A percentile compares a stretch with the other conserved stretches of the same genome.
Conservation (phyloP, 2,329 filamentous ascomycete genomes). For the Fusarium buharicum region DNA sequence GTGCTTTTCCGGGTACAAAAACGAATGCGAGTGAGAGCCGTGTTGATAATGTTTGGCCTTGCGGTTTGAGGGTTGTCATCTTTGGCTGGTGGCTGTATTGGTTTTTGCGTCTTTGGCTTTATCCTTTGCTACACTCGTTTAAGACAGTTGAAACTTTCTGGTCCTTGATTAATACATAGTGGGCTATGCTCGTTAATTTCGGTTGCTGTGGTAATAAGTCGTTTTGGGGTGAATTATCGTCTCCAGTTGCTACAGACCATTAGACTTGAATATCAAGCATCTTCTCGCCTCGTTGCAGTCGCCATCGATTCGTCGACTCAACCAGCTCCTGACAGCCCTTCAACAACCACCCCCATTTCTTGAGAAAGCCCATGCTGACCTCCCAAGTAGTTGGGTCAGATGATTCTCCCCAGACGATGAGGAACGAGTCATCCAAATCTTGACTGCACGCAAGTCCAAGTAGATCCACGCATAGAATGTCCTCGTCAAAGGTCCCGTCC, state of each 20-base stretch:
- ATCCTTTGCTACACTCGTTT: constrained; percentile 12
- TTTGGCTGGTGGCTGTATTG: background rate
- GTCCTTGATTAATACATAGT: background rate
- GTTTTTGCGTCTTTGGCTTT: background rate
- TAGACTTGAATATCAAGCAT: constrained; percentile 24
- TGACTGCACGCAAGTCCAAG: constrained; percentile 9
- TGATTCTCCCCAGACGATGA: constrained; percentile 62
- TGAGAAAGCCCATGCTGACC: constrained; percentile 55
- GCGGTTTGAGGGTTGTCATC: background rate
- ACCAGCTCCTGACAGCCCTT: constrained; percentile 52
- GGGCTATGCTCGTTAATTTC: background rate
- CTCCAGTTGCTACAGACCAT: background rate
- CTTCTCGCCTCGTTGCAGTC: constrained; percentile 37
- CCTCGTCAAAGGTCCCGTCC: constrained; percentile 31
- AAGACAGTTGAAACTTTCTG: background rate
- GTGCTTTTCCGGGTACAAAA: background rate
- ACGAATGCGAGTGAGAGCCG: background rate
- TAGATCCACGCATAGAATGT: constrained; percentile 38
- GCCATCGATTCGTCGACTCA: constrained; percentile 52
- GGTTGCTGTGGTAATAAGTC: background rate
- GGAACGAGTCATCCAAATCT: constrained; percentile 20
- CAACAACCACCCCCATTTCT: constrained; percentile 57
- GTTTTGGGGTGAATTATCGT: background rate
- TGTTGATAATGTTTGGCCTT: background rate
- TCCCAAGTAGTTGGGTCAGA: constrained; percentile 60